Evolutionary conservation across 2,329 filamentous ascomycete species (phyloP).

Genomic region (Mollisia scopiformis): DNA sequence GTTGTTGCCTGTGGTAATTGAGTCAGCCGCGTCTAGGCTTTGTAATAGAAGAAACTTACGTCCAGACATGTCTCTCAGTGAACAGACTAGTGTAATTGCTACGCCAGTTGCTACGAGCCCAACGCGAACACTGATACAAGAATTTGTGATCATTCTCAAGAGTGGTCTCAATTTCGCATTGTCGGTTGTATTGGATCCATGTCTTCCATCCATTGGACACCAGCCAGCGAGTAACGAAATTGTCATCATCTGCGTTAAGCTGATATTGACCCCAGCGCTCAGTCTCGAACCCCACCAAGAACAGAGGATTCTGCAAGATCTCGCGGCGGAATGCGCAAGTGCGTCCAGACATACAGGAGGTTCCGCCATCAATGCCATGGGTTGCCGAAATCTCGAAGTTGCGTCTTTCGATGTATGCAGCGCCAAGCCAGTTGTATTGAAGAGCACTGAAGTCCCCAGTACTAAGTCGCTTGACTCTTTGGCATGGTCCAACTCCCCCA

Average conservation of each 20-base stretch:
- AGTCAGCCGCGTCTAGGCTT: conserved; percentile 16
- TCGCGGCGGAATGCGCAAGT: conserved; percentile 90
- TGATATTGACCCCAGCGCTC: conserved; percentile 89
- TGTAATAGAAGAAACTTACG: conserved; percentile 61
- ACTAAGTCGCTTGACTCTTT: conserved; percentile 73
- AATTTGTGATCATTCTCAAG: conserved; percentile 89
- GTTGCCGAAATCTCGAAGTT: conserved; percentile 98
- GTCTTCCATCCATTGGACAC: conserved; percentile 92
- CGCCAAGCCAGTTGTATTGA: conserved; percentile 87
- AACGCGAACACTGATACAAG: conserved; percentile 89
- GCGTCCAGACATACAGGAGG: conserved; percentile 95
- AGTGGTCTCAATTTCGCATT: conserved; percentile 91
- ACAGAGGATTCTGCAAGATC: conserved; percentile 83
- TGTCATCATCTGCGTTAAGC: conserved; percentile 95
- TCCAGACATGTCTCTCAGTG: conserved; percentile 81
- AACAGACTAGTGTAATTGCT: conserved; percentile 93
- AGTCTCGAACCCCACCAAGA: conserved; percentile 86
- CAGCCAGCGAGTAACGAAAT: conserved; percentile 96
- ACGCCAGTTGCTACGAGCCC: conserved; percentile 97
- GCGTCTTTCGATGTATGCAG: conserved; percentile 87
- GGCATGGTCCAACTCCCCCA: conserved; percentile 90
- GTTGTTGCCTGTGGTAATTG: conserved; percentile 68
- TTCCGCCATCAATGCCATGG: conserved; percentile 90
- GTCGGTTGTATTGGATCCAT: conserved; percentile 89
- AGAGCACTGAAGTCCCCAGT: conserved; percentile 59